These are phyloP conservation scores for Aspergillus heteromorphus DNA, from an alignment of 495 filamentous ascomycete species.

Conservation along the genomic window DNA sequence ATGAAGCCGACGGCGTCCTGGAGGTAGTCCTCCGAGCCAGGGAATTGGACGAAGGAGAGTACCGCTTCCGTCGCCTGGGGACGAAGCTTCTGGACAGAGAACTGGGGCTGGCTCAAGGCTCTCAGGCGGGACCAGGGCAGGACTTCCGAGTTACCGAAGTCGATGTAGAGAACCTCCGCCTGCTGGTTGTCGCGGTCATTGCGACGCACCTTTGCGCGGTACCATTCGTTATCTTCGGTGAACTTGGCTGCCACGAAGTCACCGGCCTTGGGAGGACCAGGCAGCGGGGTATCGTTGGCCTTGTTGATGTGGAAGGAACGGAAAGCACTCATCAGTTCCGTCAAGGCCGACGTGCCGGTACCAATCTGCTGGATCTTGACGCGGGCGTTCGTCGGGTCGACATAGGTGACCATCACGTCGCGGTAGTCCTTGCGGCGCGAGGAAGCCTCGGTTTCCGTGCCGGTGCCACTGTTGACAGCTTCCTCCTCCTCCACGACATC, in stretches of 20 bases:
- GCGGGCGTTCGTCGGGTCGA: conserved; percentile 64
- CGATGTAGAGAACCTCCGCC: conserved; percentile 87
- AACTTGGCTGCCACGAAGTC: conserved; percentile 88
- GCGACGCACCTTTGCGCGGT: conserved; percentile 82
- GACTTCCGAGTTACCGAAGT: conserved; percentile 92
- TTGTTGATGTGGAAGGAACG: conserved; percentile 74
- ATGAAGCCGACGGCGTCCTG: conserved; percentile 69
- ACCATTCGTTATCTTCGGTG: conserved; percentile 83
- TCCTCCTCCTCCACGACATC: conserved; percentile 54
- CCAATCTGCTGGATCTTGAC: conserved; percentile 88
- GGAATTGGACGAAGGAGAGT: conserved; percentile 86
- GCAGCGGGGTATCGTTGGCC: conserved; percentile 63
- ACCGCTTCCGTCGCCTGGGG: conserved; percentile 82
- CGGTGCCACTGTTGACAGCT: conserved; percentile 40
- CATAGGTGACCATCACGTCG: conserved; percentile 83
- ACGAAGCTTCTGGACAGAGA: conserved; percentile 70
- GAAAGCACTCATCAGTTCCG: conserved; percentile 83
- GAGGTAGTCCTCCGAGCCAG: conserved; percentile 70
- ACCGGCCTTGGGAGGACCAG: conserved; percentile 79
- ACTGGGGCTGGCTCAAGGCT: conserved; percentile 70
- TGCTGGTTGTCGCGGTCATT: conserved; percentile 86
- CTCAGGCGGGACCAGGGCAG: conserved; percentile 78
- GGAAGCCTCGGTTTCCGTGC: conserved; percentile 42
- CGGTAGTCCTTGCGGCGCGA: conserved; percentile 78
- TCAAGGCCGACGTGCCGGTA: conserved; percentile 72